Conservation (phyloP, 371 early-diverging fungal species). For the Syncephalastrum contaminatum region DNA sequence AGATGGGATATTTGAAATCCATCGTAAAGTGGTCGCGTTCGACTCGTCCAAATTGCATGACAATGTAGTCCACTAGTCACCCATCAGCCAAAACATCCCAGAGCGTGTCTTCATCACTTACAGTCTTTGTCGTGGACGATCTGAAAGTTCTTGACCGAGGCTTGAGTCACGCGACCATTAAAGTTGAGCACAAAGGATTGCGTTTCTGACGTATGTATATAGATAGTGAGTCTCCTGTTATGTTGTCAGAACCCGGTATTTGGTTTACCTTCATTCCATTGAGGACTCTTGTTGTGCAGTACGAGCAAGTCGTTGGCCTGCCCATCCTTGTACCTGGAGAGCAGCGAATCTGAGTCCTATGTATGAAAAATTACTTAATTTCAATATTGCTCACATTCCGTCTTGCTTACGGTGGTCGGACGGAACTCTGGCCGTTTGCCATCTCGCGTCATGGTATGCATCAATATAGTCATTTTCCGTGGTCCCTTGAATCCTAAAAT, state of each 20-base stretch:
- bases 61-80: slow-evolving; percentile 84
- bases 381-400: not conserved
- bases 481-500: slow-evolving; percentile 91
- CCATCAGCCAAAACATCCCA: not conserved
- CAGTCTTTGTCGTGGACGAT: slow-evolving; percentile 89
- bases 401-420: slow-evolving; percentile 48
- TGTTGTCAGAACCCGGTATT: not conserved
- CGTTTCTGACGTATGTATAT: slow-evolving; percentile 66
- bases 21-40: slow-evolving; percentile 83
- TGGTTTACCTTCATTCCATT: slow-evolving; percentile 83
- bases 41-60: slow-evolving; percentile 94
- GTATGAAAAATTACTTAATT: not conserved
- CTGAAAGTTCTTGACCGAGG: slow-evolving; percentile 98
- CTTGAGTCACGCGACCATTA: slow-evolving; percentile 89
- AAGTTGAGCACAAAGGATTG: slow-evolving; percentile 96
- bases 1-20: slow-evolving; percentile 95
- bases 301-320: slow-evolving; percentile 65
- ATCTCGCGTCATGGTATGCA: slow-evolving; percentile 69
- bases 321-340: slow-evolving; percentile 60
- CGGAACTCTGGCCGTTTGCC: slow-evolving; percentile 63
- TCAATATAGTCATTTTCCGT: slow-evolving; percentile 86
- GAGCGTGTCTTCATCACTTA: slow-evolving; percentile 38
- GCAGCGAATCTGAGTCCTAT: slow-evolving; percentile 66
- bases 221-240: not conserved
- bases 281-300: slow-evolving; percentile 88